These are phyloP conservation scores for Phascolomyces articulosus DNA, from an alignment of 371 early-diverging fungal species.

Conservation along the genomic window DNA sequence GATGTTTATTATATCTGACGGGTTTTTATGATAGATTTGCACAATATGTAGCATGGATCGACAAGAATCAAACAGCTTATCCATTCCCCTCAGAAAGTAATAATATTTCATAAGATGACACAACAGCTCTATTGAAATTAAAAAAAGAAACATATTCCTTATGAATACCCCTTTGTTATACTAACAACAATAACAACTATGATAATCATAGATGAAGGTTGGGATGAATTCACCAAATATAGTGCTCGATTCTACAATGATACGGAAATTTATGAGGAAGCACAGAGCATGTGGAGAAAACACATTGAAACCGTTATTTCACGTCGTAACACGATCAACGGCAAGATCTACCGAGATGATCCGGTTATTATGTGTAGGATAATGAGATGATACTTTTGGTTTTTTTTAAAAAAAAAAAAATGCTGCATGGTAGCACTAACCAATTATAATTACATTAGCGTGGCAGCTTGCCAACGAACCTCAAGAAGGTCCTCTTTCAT, in stretches of 20 bases:
- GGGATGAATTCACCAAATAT: conserved; percentile 21
- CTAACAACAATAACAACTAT: too few relatives aligned
- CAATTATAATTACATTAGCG: conserved; percentile 16
- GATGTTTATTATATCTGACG: background rate
- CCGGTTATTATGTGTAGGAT: conserved; percentile 42
- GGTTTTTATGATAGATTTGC: too few relatives aligned
- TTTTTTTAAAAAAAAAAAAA: background rate
- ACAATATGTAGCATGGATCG: conserved; percentile 62
- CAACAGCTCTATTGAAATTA: too few relatives aligned
- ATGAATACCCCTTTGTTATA: too few relatives aligned
- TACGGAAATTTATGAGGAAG: conserved; percentile 11
- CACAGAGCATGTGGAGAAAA: conserved; percentile 33
- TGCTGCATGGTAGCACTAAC: conserved; percentile 1
- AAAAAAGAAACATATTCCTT: too few relatives aligned
- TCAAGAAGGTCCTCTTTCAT: conserved; percentile 39
- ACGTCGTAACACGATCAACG: conserved; percentile 39
- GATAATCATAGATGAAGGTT: too few relatives aligned
- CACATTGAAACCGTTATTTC: conserved; percentile 36
- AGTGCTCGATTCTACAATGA: conserved; percentile 49
- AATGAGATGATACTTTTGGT: too few relatives aligned
- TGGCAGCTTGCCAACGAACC: conserved; percentile 55
- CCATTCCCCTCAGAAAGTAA: conserved; percentile 46
- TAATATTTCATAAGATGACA: conserved; percentile 18
- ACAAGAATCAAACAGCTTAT: conserved; percentile 26
- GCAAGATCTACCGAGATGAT: conserved; percentile 40